Evolutionary conservation across 192 early-diverging fungal species (phyloP).

Genomic region (Podochytrium sp.): DNA sequence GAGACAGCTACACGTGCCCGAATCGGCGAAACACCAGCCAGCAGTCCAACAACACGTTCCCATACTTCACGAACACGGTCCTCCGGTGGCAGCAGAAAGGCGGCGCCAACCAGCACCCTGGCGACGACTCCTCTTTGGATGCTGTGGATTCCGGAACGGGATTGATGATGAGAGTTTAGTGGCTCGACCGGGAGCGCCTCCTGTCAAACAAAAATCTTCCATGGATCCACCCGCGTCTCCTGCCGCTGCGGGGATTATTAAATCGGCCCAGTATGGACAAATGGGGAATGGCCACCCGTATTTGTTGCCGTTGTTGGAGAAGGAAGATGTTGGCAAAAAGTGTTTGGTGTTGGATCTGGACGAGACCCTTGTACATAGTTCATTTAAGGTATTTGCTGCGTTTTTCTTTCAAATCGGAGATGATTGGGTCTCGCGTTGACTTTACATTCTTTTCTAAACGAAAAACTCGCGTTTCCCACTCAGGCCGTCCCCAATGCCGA

Average conservation of each 20-base stretch:
- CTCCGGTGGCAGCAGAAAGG: background rate
- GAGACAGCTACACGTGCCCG: constrained; percentile 1
- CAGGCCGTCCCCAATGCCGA: constrained; percentile 78
- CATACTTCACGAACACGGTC: background rate
- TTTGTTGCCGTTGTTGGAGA: constrained; percentile 71
- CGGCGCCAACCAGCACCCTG: background rate
- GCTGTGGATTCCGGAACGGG: background rate
- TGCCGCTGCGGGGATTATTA: background rate
- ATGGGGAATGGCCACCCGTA: constrained; percentile 22
- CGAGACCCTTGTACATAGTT: constrained; percentile 96
- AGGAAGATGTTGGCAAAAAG: constrained; percentile 75
- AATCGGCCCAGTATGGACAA: background rate
- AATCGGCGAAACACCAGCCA: background rate
- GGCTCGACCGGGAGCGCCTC: background rate
- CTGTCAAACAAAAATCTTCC: no score
- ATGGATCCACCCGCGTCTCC: background rate
- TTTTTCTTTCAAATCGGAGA: background rate
- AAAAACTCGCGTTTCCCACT: no score
- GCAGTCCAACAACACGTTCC: background rate
- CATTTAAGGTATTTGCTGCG: constrained; percentile 69
- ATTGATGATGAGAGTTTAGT: background rate
- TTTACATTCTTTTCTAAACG: background rate
- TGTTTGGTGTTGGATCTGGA: constrained; percentile 96
- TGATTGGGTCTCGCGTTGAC: no score
- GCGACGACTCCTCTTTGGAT: constrained; percentile 1